Evolutionary conservation across 176 grass and related monocot species (phyloP).

Genomic region (Tillandsia fasciculata): DNA sequence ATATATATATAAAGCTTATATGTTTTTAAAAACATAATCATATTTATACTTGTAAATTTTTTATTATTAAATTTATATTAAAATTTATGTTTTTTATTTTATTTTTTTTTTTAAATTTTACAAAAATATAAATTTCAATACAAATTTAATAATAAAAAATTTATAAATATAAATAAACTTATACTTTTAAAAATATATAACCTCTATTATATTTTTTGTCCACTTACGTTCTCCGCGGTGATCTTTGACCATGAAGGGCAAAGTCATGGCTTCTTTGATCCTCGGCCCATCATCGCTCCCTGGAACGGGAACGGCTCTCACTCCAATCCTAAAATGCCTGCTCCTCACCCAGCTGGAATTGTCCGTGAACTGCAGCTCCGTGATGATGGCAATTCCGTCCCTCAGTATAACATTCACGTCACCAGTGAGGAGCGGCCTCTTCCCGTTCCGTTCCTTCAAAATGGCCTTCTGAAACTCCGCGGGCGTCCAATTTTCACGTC

Average conservation of each 20-base stretch:
- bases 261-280: conserved; percentile 66
- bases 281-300: conserved; percentile 27
- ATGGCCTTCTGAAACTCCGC: conserved; percentile 39
- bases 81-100: too few relatives aligned
- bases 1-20: too few relatives aligned
- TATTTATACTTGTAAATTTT: too few relatives aligned
- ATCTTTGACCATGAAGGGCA: conserved; percentile 56
- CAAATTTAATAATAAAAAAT: too few relatives aligned
- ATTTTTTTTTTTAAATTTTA: too few relatives aligned
- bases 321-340: conserved; percentile 72
- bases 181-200: too few relatives aligned
- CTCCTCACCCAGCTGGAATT: conserved; percentile 82
- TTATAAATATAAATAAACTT: too few relatives aligned
- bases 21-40: too few relatives aligned
- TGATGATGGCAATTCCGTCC: conserved; percentile 29
- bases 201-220: too few relatives aligned
- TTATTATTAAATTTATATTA: too few relatives aligned
- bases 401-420: conserved; percentile 47
- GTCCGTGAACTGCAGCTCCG: conserved; percentile 80
- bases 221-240: conserved; percentile 75
- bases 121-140: too few relatives aligned
- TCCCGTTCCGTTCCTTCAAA: conserved; percentile 55
- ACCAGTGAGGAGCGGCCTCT: conserved; percentile 70
- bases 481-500: conserved; percentile 35
- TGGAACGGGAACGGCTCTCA: conserved; percentile 22